These are phyloP conservation scores for Fomitopsis serialis DNA, from an alignment of 768 basidiomycete species.

Conservation along the genomic window DNA sequence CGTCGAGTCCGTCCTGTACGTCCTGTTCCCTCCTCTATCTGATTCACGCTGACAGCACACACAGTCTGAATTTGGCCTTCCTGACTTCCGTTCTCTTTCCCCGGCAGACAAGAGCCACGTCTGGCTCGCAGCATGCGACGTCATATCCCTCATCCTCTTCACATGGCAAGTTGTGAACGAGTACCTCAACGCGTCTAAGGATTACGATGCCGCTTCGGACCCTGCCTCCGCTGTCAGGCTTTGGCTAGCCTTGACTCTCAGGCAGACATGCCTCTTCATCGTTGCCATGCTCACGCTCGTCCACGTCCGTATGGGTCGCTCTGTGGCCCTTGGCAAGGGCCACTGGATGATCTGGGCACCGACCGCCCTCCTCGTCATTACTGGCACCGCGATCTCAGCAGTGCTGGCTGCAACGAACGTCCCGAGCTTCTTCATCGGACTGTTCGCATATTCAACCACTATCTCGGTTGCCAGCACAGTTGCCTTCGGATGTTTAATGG, in stretches of 20 bases:
- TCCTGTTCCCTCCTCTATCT: conserved; percentile 13
- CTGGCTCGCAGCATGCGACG: conserved; percentile 66
- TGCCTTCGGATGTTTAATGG: conserved; percentile 53
- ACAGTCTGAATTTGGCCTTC: conserved; percentile 73
- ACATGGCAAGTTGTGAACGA: conserved; percentile 62
- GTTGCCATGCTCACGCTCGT: conserved; percentile 56
- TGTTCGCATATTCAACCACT: conserved; percentile 50
- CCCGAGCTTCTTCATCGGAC: conserved; percentile 52
- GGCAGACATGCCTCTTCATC: conserved; percentile 65
- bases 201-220: conserved; percentile 39
- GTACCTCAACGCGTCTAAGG: conserved; percentile 40
- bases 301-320: conserved; percentile 64
- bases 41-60: conserved; percentile 10
- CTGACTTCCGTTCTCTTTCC: conserved; percentile 62
- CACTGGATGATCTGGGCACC: conserved; percentile 77
- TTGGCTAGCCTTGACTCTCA: conserved; percentile 64
- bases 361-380: conserved; percentile 44
- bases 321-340: conserved; percentile 61
- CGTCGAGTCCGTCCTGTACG: conserved; percentile 69
- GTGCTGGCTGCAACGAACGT: conserved; percentile 51
- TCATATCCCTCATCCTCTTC: conserved; percentile 57
- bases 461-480: conserved; percentile 48
- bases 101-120: conserved; percentile 65
- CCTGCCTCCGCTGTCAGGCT: conserved; percentile 51
- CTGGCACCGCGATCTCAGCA: conserved; percentile 56